Evolutionary conservation across 257 asterid species (phyloP), one percentile per base, ranked within the genome.

Genomic region (Cynanchum wilfordii): DNA sequence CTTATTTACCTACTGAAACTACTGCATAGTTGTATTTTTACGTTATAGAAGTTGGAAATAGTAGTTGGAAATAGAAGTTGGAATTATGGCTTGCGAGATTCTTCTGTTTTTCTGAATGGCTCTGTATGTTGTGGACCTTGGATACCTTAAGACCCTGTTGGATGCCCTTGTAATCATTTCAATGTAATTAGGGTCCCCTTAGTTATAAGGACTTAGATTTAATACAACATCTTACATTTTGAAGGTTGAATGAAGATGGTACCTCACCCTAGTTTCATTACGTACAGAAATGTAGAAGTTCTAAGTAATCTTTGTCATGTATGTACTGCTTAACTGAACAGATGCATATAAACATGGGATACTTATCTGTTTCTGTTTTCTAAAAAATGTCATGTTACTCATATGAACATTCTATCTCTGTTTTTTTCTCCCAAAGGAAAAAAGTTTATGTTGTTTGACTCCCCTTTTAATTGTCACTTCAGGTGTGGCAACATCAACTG

Each of bases 401-500:
- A 50, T 50, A 50, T 2, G 55, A 50, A 50, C n/a, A 50, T 50
- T 16, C 7, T 24, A 17, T 29, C 49, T 27, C 12, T 19, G 63
- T 19, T 15, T 19, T 51, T 0, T 7, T 42, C 47, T 42, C 10
- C 47, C 10, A 42, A 42, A 8, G 47, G 47, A 42, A 7, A 42
- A 3, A 7, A 11, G 45, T 7, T 33, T 2, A 2, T 17, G 10
- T 40, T 66, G 29, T 69, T 20, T 69, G 29, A 50, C 44, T 49
- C 19, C 50, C 19, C 50, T 62, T 60, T 50, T 62, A 40, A 67
- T 49, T 74, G 54, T 69, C 80, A 72, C 38, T 83, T 68, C 82
- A 93, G 99, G 99, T 94, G 99, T 81, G 97, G 88, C 62, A 94
- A 94, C 83, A 94, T 94, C 78, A 94, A 94, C 74, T 94, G 99